Percentiles rank a stretch among this genome's conserved stretches.
phyloP scores from a whole-genome alignment of 2,329 filamentous ascomycete species.

The Apiospora hydei region DNA sequence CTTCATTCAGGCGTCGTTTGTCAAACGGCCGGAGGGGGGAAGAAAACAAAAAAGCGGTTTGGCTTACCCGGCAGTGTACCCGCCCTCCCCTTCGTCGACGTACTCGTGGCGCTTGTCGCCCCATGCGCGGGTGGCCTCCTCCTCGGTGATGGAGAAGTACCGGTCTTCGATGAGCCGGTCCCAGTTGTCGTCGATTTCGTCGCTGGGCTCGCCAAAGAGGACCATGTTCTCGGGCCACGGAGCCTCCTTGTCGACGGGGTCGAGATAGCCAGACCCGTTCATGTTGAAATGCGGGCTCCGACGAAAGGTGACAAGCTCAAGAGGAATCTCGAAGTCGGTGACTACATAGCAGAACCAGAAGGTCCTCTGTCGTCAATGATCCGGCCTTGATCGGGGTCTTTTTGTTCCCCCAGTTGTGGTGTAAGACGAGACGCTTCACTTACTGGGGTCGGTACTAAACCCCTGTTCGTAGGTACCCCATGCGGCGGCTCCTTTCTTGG shows the following conservation, averaged over 20 bases:
- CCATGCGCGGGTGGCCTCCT: conserved; percentile 5
- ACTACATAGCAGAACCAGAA: background rate
- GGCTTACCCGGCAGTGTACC: conserved; percentile 17
- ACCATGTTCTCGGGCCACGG: conserved; percentile 12
- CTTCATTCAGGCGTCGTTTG: too few relatives aligned
- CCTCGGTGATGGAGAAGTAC: conserved; percentile 13
- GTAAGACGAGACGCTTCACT: background rate
- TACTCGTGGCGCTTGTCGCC: conserved; percentile 10
- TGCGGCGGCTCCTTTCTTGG: background rate
- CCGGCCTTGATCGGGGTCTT: background rate
- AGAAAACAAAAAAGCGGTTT: background rate
- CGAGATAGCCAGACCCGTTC: conserved; percentile 2
- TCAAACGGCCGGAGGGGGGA: too few relatives aligned
- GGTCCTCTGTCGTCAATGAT: background rate
- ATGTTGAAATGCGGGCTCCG: background rate
- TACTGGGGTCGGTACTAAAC: background rate
- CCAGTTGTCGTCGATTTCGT: conserved; percentile 11
- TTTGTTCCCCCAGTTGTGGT: background rate
- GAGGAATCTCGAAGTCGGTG: background rate
- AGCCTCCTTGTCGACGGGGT: conserved; percentile 5
- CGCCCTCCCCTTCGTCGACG: background rate
- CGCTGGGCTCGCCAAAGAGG: background rate
- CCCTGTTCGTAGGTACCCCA: background rate
- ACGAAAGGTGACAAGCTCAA: conserved; percentile 1
- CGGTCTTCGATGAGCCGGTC: background rate